Conservation (phyloP, 164 flowering plant species). For the Berberis vulgaris region DNA sequence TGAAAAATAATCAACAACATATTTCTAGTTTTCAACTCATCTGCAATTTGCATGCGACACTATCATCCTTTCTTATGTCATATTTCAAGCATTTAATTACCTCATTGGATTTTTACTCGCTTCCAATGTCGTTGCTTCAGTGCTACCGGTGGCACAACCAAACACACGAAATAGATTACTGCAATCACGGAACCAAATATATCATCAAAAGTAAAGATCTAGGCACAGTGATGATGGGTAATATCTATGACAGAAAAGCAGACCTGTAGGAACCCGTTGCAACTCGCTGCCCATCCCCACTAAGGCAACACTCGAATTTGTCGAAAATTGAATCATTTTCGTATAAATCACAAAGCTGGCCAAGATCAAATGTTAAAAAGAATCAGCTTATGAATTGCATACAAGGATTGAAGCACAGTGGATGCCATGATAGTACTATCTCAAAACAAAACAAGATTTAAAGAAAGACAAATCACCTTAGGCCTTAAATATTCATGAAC, state of each 20-base stretch:
- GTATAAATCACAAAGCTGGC: conserved; percentile 87
- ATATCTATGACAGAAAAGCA: conserved; percentile 3
- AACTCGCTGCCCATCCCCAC: conserved; percentile 86
- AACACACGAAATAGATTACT: conserved; percentile 96
- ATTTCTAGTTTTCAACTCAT: too few species aligned
- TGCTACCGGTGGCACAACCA: conserved; percentile 66
- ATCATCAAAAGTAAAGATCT: not conserved
- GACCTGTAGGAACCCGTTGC: conserved; percentile 98
- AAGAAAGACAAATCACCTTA: conserved; percentile 35
- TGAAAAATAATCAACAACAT: too few species aligned
- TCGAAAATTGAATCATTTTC: conserved; percentile 98
- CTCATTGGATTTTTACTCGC: conserved; percentile 99
- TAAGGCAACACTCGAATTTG: conserved; percentile 94
- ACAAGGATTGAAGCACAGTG: not conserved
- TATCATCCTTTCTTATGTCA: not conserved
- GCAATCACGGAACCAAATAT: conserved; percentile 14
- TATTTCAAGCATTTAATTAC: conserved; percentile 16
- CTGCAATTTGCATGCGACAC: too few species aligned
- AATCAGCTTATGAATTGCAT: conserved; percentile 3
- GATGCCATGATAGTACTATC: not conserved
- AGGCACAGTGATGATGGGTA: not conserved
- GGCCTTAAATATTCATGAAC: conserved; percentile 97
- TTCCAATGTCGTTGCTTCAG: conserved; percentile 86
- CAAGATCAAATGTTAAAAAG: not conserved
- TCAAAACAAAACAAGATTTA: not conserved